Percentiles rank a stretch among this genome's conserved stretches.
These are phyloP conservation scores for Monosporozyma servazzii DNA, from an alignment of 805 yeast species.

Conservation along the genomic window DNA sequence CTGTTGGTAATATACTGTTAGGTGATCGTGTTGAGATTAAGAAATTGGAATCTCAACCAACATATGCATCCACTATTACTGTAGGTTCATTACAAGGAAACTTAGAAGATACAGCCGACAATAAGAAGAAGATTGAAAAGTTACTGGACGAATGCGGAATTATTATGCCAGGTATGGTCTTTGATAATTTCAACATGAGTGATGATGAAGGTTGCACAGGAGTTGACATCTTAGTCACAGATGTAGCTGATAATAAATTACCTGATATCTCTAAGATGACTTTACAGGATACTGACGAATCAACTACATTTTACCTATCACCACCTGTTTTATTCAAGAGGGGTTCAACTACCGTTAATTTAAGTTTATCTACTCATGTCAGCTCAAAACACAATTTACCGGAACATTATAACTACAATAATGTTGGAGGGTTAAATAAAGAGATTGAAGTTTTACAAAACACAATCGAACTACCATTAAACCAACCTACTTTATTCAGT, in stretches of 20 bases:
- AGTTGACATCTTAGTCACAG: slow-evolving; percentile 17
- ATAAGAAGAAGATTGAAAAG: slow-evolving; percentile 32
- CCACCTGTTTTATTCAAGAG: slow-evolving; percentile 41
- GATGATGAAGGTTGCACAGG: slow-evolving; percentile 2
- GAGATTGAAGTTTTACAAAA: slow-evolving; percentile 55
- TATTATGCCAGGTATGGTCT: slow-evolving; percentile 46
- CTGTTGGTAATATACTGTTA: slow-evolving; percentile 34
- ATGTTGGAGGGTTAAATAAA: slow-evolving; percentile 68
- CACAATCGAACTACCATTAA: slow-evolving; percentile 71
- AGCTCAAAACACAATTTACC: slow-evolving; percentile 38
- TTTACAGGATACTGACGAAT: slow-evolving; percentile 8
- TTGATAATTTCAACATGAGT: slow-evolving; percentile 19
- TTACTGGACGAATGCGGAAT: slow-evolving; percentile 48
- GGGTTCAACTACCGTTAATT: slow-evolving; percentile 24
- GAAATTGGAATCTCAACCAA: slow-evolving; percentile 43
- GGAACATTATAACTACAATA: slow-evolving; percentile 36
- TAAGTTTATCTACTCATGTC: slow-evolving; percentile 20
- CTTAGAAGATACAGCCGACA: slow-evolving; percentile 12
- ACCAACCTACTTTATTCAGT: slow-evolving; percentile 64
- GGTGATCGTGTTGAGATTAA: slow-evolving; percentile 45
- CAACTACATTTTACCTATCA: slow-evolving; percentile 28
- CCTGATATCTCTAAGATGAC: slow-evolving; percentile 34
- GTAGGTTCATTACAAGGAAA: slow-evolving; percentile 26
- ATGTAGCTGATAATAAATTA: slow-evolving; percentile 27
- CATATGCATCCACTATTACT: slow-evolving; percentile 31